Evolutionary conservation across 225 moss, liverwort and hornwort genomes (phyloP).

Genomic region (Polytrichum formosum): DNA sequence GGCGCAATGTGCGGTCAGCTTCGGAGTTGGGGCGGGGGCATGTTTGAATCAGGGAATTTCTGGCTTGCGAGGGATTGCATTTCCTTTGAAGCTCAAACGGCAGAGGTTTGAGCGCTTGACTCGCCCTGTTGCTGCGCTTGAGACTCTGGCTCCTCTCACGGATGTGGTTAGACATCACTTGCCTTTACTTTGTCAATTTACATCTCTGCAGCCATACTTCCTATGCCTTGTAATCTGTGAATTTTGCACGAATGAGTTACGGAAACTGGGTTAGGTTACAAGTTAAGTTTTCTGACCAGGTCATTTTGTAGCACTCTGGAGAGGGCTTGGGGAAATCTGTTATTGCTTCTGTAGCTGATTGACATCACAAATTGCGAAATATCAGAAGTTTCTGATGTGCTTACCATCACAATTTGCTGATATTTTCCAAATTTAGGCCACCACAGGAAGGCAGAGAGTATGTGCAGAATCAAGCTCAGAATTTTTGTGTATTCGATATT

Average conservation of each 20-base stretch:
- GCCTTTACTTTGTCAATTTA: background rate
- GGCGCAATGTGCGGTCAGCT: too few relatives aligned
- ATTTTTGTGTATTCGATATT: background rate
- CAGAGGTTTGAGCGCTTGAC: conserved; percentile 2
- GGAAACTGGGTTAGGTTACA: too few relatives aligned
- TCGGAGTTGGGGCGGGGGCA: too few relatives aligned
- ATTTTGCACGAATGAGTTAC: background rate
- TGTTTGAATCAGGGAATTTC: too few relatives aligned
- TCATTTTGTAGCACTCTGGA: background rate
- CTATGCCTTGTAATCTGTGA: background rate
- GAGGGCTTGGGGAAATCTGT: background rate
- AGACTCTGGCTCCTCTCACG: conserved; percentile 31
- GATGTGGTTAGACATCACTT: conserved; percentile 21
- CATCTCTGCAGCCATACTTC: background rate
- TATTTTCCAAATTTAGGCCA: background rate
- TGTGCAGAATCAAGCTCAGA: too few relatives aligned
- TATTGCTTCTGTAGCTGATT: background rate
- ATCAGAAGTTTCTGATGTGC: too few relatives aligned
- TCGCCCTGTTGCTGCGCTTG: conserved; percentile 37
- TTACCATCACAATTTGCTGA: too few relatives aligned
- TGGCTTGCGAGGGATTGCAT: too few relatives aligned
- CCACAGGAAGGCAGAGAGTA: background rate
- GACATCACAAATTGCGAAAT: too few relatives aligned
- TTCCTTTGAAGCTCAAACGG: too few relatives aligned
- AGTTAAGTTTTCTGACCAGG: too few relatives aligned